Percentiles rank a stretch among this genome's conserved stretches.
Evolutionary conservation across 345 rosid genomes (phyloP).

Genomic region (Balakata baccata): DNA sequence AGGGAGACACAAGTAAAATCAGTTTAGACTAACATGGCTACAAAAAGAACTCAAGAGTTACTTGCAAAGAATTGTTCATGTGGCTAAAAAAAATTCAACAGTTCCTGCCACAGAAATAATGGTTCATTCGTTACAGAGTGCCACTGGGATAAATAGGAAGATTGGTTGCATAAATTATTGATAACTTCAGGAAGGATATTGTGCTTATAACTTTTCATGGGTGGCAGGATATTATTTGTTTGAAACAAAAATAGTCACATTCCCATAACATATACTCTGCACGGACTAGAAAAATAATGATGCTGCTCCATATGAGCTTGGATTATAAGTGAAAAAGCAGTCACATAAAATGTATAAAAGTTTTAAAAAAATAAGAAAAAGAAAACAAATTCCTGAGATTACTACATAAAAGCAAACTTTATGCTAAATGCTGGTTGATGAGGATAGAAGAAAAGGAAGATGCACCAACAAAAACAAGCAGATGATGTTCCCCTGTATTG

Average conservation of each 20-base stretch:
- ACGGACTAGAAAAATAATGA: not conserved
- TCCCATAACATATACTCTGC: not conserved
- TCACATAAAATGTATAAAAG: not conserved
- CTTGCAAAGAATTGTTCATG: no score
- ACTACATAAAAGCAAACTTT: not conserved
- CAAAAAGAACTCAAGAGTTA: no score
- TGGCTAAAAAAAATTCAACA: no score
- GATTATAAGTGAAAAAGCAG: not conserved
- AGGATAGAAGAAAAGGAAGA: not conserved
- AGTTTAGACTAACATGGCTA: no score
- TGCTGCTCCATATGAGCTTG: not conserved
- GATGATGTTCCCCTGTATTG: not conserved
- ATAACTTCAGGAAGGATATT: no score
- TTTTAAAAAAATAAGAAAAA: not conserved
- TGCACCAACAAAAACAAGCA: not conserved
- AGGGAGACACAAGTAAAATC: no score
- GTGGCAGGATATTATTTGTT: not conserved
- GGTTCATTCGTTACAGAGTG: not conserved
- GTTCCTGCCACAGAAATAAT: no score
- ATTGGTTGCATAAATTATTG: no score
- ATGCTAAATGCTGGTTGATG: not conserved
- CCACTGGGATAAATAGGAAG: not conserved
- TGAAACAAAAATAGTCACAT: not conserved
- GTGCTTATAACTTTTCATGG: not conserved
- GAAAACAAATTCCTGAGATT: not conserved